Conservation (phyloP, 2,329 filamentous ascomycete genomes). For the Talaromyces sp. region DNA sequence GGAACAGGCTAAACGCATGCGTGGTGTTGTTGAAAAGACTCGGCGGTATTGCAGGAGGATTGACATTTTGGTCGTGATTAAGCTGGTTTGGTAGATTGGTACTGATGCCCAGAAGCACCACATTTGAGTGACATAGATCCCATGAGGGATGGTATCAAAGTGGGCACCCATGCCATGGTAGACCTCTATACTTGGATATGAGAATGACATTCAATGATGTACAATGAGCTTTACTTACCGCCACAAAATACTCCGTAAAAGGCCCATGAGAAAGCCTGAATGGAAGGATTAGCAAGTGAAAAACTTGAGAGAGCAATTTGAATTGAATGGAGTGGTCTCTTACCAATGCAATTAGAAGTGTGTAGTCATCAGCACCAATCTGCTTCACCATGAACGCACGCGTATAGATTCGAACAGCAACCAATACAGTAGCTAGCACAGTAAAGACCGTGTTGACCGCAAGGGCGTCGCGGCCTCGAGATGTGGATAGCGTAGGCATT, state of each 20-base stretch:
- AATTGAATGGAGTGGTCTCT: neutral
- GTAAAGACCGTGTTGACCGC: constrained; percentile 35
- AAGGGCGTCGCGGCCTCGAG: constrained; percentile 31
- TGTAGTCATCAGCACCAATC: constrained; percentile 41
- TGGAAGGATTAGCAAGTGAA: neutral
- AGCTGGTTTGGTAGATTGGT: constrained; percentile 37
- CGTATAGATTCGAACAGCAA: constrained; percentile 46
- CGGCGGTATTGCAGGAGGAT: constrained; percentile 41
- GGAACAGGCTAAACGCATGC: constrained; percentile 37
- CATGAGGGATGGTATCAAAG: constrained; percentile 20
- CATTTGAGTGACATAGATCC: constrained; percentile 28
- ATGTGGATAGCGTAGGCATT: constrained; percentile 30
- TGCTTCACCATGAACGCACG: constrained; percentile 37
- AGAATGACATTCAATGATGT: neutral
- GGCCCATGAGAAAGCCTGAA: constrained; percentile 31
- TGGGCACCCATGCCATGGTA: constrained; percentile 35
- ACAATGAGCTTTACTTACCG: constrained; percentile 23
- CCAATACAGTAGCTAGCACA: constrained; percentile 34
- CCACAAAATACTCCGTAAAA: constrained; percentile 35
- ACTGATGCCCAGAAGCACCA: constrained; percentile 38
- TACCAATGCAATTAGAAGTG: constrained; percentile 40
- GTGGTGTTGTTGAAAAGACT: constrained; percentile 34
- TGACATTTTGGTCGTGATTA: constrained; percentile 39
- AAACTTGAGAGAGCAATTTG: neutral
- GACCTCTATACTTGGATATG: constrained; percentile 23